Base-by-base conservation (phyloP, 768 basidiomycete genomes). In the Calocybe gangraenosa region DNA sequence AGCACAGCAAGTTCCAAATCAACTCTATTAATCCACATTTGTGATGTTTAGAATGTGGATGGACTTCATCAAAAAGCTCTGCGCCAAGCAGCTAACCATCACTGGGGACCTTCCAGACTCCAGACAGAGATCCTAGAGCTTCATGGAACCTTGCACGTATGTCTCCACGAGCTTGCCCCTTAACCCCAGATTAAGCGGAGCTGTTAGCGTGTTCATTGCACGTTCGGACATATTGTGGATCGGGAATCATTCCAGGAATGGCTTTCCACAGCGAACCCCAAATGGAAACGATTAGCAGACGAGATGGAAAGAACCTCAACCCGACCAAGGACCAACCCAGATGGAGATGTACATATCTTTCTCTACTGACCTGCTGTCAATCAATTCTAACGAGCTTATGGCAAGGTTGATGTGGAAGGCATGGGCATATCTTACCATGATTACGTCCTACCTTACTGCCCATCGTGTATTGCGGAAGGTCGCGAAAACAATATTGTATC, bases 31-130 rank as follows among this genome's bases (percentile, higher is more conserved):
- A 11, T 28, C 35, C 21, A 13, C 14, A 22, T 33, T 13, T 37
- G 21, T 5, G 8, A n/a, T n/a, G 20, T 15, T 2, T 42, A 85
- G 73, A 89, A 89, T 53, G 94, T 98, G n/a, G 95, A 98, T 57
- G 93, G 92, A 2, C 77, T 98, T 5, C 94, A 97, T 58, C 82
- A 82, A 41, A 91, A 89, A 65, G 88, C 91, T 7, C 64, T 87
- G 15, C 46, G 64, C 66, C 54, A 58, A 39, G 51, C 62, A 17
- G 58, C 62, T 7, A 43, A 51, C 17, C 25, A 46, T 23, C 37
- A 53, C 32, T 58, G 71, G 75, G 48, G 67, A 63, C 65, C 65
- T 58, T 49, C 65, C 60, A 58, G 57, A n/a, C 58, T 62, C 39
- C 65, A 51, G 42, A 62, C 52, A 60, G 65, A 55, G 19, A 81